A percentile compares a stretch with the other conserved stretches of the same genome.
phyloP scores from a whole-genome alignment of 177 flowering plant genomes.

The Vitis hybrid region DNA sequence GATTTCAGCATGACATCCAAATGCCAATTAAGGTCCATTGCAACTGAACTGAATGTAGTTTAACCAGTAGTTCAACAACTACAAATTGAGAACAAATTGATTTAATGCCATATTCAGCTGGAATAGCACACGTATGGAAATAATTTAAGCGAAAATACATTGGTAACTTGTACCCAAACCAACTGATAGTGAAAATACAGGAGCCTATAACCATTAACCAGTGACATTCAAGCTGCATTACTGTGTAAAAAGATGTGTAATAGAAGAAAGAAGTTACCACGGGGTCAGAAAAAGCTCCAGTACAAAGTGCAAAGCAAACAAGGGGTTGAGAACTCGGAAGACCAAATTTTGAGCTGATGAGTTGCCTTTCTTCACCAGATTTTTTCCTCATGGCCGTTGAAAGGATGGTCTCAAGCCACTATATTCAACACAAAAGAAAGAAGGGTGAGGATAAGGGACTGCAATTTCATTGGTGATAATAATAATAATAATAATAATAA shows the following conservation, averaged over 20 bases:
- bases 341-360: slow-evolving; percentile 54
- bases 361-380: slow-evolving; percentile 65
- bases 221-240: slow-evolving; percentile 1
- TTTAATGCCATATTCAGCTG: neutral
- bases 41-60: too few species aligned
- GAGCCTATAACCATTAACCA: neutral
- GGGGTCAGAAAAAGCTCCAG: slow-evolving; percentile 83
- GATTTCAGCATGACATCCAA: too few species aligned
- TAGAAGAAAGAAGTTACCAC: slow-evolving; percentile 46
- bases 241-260: neutral
- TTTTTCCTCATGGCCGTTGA: slow-evolving; percentile 78
- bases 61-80: neutral
- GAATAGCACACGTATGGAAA: neutral
- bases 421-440: slow-evolving; percentile 11
- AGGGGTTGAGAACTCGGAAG: slow-evolving; percentile 52
- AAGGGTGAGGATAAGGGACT: neutral
- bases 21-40: too few species aligned
- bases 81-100: neutral
- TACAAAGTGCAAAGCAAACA: slow-evolving; percentile 77
- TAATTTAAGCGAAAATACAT: neutral
- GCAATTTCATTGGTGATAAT: neutral
- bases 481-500: neutral
- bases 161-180: neutral
- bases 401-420: slow-evolving; percentile 84
- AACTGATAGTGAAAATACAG: neutral